Percentiles rank a stretch among this genome's conserved stretches.
phyloP scores from a whole-genome alignment of 1,139 yeast genomes.

The Sugiyamaella grinbergsii region DNA sequence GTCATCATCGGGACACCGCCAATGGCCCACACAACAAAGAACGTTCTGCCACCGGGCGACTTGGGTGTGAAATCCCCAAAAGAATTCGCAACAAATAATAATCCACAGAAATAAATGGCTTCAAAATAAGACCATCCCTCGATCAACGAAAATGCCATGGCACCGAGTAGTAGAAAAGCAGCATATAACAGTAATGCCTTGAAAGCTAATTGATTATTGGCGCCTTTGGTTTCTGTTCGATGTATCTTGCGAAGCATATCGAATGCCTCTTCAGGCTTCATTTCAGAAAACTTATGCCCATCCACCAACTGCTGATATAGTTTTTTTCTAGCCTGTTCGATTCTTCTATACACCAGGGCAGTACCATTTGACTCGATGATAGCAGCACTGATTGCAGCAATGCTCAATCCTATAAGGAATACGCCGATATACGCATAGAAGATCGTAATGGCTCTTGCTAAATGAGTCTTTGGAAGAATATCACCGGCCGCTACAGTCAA shows the following conservation, averaged over 20 bases:
- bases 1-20: constrained; percentile 88
- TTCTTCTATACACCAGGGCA: constrained; percentile 42
- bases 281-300: constrained; percentile 11
- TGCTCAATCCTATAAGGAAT: constrained; percentile 67
- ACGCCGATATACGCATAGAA: constrained; percentile 71
- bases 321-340: constrained; percentile 30
- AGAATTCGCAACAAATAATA: constrained; percentile 79
- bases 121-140: constrained; percentile 75
- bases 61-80: constrained; percentile 75
- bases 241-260: constrained; percentile 56
- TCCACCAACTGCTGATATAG: constrained; percentile 21
- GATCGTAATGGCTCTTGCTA: constrained; percentile 59
- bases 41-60: constrained; percentile 64
- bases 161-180: constrained; percentile 71
- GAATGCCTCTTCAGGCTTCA: constrained; percentile 49
- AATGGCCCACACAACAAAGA: constrained; percentile 78
- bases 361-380: constrained; percentile 62
- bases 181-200: constrained; percentile 53
- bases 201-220: constrained; percentile 44
- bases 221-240: constrained; percentile 42
- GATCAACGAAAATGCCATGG: constrained; percentile 53
- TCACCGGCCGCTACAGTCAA: constrained; percentile 84
- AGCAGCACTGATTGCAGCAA: constrained; percentile 68
- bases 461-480: constrained; percentile 54
- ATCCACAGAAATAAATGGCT: constrained; percentile 69